Conservation (phyloP, 169 alveolate species). For the Neospora caninum region DNA sequence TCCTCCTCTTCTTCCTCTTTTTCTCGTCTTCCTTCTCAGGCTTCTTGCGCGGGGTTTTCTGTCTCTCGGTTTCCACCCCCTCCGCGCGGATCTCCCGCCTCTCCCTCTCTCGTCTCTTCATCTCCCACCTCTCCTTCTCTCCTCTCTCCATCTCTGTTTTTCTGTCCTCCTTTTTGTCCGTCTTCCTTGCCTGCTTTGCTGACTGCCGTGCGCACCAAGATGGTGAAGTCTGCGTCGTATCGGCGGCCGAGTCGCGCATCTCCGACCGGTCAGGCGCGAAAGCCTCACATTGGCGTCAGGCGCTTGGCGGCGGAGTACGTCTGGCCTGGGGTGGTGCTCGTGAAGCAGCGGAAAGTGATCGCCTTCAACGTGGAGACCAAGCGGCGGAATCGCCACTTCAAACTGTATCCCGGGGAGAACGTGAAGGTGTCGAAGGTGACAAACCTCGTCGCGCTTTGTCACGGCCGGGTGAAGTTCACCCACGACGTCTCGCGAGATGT, state of each 20-base stretch:
- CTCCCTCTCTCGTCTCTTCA: not conserved
- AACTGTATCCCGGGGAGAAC: conserved; percentile 85
- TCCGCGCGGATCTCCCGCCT: not conserved
- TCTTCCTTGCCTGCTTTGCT: not conserved
- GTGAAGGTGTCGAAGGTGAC: conserved; percentile 71
- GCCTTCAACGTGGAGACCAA: conserved; percentile 80
- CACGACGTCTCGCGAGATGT: conserved; percentile 82
- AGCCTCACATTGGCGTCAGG: conserved; percentile 85
- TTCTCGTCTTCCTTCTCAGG: no score
- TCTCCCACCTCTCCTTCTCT: not conserved
- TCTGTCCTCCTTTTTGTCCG: not conserved
- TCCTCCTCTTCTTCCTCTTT: no score
- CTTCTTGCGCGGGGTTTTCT: no score
- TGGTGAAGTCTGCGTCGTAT: conserved; percentile 86
- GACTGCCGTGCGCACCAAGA: conserved; percentile 72
- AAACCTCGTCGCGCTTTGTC: conserved; percentile 63
- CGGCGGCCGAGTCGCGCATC: conserved; percentile 86
- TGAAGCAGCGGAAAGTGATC: conserved; percentile 79
- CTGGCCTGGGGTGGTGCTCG: conserved; percentile 76
- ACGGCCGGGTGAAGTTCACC: conserved; percentile 88
- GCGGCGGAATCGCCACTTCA: conserved; percentile 80
- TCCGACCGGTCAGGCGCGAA: conserved; percentile 84
- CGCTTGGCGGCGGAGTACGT: conserved; percentile 88
- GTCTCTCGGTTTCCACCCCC: no score
- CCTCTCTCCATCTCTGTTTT: not conserved